Base-by-base conservation (phyloP, 2,329 filamentous ascomycete species). In the Cytospora chrysosperma region DNA sequence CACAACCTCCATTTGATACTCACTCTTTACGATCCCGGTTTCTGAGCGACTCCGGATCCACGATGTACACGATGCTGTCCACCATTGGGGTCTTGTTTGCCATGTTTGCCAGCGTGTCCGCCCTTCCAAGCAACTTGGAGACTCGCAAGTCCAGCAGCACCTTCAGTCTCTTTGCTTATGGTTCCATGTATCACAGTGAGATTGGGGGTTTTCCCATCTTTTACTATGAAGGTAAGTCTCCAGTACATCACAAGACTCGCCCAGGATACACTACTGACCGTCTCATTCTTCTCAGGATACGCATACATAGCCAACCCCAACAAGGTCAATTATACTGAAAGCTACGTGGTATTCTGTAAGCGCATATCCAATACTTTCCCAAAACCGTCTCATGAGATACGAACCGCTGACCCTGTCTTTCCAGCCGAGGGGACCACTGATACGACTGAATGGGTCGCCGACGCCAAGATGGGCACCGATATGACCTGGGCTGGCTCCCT, bases 131-230 rank as follows among this genome's bases (percentile, higher is more conserved):
- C 19, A 3, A 5, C 17, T 10, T 60, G 56, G 28, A 50, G 27
- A 43, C 1, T 15, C 62, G 56, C 7, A 37, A 21, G 10, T 52
- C 56, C 43, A 13, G 21, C 5, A 59, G 61, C 51, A 60, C 56
- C 13, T 65, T 62, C 59, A 62, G 63, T 34, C 59, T 65, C 26
- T 65, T 65, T 34, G 63, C 63, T 21, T 65, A 59, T 21, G 59
- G 63, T 37, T 40, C 59, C 6, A 32, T 34, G 9, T 2, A 27
- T 17, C 17, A 59, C 1, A 62, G 37, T 27, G 55, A 47, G 0
- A 62, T 65, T 12, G 63, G 63, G 12, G 63, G 63, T 24, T 65
- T 30, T 9, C 63, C 63, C 1, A 43, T 65, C 26, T 55, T 65
- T 54, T 65, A 62, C 8, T 30, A 58, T 17, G 21, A 58, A 15